Percentiles rank a stretch among this genome's conserved stretches.
phyloP scores from a whole-genome alignment of 2,329 filamentous ascomycete species.

The Beauveria rudraprayagi region DNA sequence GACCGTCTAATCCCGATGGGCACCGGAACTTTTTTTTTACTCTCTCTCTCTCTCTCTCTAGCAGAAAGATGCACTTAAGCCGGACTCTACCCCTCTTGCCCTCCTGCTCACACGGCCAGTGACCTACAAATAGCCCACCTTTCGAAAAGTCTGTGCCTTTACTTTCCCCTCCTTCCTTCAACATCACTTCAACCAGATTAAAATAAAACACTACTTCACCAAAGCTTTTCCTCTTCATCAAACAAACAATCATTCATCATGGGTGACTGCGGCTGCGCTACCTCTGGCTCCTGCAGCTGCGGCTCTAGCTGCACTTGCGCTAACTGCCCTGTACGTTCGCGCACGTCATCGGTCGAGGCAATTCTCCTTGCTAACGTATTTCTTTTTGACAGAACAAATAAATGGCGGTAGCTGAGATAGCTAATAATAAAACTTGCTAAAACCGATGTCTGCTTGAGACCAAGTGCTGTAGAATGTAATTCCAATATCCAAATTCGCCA shows the following conservation, averaged over 20 bases:
- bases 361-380: neutral
- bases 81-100: neutral
- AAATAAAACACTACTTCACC: constrained; percentile 3
- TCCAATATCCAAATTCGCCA: neutral
- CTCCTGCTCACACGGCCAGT: neutral
- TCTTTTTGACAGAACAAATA: constrained; percentile 14
- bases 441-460: neutral
- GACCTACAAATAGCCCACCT: neutral
- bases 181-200: neutral
- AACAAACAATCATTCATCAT: constrained; percentile 22
- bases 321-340: constrained; percentile 33
- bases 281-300: constrained; percentile 34
- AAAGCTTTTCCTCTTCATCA: neutral
- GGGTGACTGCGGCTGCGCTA: constrained; percentile 34
- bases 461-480: neutral
- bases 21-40: neutral
- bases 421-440: constrained; percentile 19
- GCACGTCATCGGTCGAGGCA: neutral
- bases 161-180: neutral
- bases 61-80: neutral
- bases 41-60: neutral
- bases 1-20: neutral
- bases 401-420: constrained; percentile 16
- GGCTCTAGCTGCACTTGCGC: constrained; percentile 34
- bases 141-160: neutral